A percentile compares a stretch with the other conserved stretches of the same genome.
These are phyloP conservation scores for Didymella pinodella DNA, from an alignment of 2,329 filamentous ascomycete genomes.

Conservation along the genomic window DNA sequence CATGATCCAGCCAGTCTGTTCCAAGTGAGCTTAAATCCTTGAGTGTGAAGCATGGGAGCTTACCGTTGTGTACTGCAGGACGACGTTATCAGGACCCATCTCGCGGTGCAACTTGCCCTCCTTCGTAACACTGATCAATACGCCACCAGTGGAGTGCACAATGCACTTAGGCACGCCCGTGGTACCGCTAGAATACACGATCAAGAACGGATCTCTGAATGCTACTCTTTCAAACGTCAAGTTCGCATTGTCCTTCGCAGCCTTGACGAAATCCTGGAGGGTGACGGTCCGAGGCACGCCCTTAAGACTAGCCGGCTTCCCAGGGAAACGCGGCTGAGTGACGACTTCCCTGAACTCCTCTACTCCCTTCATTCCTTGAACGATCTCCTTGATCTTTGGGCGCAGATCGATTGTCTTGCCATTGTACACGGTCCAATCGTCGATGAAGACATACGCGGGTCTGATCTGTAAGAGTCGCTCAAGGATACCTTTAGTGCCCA, in stretches of 20 bases:
- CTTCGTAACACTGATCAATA: slow-evolving; percentile 66
- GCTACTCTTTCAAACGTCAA: slow-evolving; percentile 66
- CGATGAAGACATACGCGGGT: slow-evolving; percentile 83
- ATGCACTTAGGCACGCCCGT: slow-evolving; percentile 88
- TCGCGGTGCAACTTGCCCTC: slow-evolving; percentile 66
- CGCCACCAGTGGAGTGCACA: slow-evolving; percentile 76
- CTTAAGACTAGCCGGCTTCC: slow-evolving; percentile 65
- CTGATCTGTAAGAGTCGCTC: slow-evolving; percentile 78
- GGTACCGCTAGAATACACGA: slow-evolving; percentile 81
- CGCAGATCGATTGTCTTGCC: slow-evolving; percentile 76
- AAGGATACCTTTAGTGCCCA: slow-evolving; percentile 79
- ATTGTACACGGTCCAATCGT: slow-evolving; percentile 82
- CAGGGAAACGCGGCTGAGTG: slow-evolving; percentile 69
- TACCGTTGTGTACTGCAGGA: slow-evolving; percentile 66
- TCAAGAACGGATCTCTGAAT: slow-evolving; percentile 78
- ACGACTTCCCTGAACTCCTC: slow-evolving; percentile 69
- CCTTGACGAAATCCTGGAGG: slow-evolving; percentile 53
- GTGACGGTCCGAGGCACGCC: slow-evolving; percentile 59
- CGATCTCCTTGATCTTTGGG: slow-evolving; percentile 73
- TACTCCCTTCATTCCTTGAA: slow-evolving; percentile 68
- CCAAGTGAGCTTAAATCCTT: neutral
- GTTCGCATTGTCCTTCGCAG: slow-evolving; percentile 49
- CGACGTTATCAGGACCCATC: slow-evolving; percentile 53
- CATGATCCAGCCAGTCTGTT: slow-evolving; percentile 76
- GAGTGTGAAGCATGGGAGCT: slow-evolving; percentile 15